Conservation (phyloP, 139 green algal species). For the Picochlorum sp. region DNA sequence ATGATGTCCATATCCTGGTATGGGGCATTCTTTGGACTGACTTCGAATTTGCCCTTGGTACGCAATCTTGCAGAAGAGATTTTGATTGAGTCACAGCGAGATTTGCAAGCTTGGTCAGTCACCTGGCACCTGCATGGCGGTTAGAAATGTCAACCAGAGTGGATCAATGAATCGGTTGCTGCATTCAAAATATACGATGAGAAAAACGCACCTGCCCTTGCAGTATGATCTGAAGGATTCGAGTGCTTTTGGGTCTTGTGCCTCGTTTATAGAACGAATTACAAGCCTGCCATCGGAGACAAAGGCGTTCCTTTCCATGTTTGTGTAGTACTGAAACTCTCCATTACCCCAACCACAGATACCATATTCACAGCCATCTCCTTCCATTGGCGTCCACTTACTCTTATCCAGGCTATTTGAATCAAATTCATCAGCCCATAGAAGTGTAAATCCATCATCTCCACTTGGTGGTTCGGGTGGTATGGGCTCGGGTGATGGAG, state of each 20-base stretch:
- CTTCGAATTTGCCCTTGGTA: constrained; percentile 1
- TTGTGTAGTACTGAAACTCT: constrained; percentile 1
- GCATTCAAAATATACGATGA: no score
- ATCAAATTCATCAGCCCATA: constrained; percentile 1
- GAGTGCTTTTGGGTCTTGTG: no score
- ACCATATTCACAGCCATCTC: constrained; percentile 1
- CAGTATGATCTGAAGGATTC: no score
- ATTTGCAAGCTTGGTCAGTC: no score
- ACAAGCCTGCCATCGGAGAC: not conserved
- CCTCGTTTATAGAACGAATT: no score
- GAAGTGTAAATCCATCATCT: not conserved
- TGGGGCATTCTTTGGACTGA: not conserved
- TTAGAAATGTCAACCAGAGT: no score
- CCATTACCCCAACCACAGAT: constrained; percentile 2
- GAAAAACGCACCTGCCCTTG: no score
- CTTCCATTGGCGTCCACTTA: not conserved
- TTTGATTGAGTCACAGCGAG: no score
- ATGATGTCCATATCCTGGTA: no score
- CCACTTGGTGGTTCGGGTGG: not conserved
- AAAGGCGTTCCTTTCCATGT: not conserved
- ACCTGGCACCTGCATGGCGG: no score
- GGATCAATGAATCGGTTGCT: no score
- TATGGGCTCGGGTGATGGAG: no score
- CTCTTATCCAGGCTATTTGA: not conserved
- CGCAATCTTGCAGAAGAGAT: not conserved